Evolutionary conservation across 2,329 filamentous ascomycete species (phyloP), one percentile per base, ranked within the genome.

Genomic region (Exophiala sp.): DNA sequence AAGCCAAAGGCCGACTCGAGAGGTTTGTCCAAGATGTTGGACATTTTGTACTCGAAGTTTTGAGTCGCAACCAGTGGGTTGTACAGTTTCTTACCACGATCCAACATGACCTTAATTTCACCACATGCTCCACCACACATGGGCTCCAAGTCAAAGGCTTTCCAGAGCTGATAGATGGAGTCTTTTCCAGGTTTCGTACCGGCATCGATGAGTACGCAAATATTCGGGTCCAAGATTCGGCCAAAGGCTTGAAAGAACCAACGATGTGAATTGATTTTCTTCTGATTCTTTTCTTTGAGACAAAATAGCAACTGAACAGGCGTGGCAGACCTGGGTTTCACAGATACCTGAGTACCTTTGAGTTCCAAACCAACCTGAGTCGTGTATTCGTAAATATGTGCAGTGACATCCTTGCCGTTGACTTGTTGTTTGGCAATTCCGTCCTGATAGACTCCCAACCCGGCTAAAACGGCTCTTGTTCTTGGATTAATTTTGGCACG

Each of bases 41-140:
- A 95, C 86, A 98, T 95, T 78, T 98, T 98, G 78, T 98, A 98
- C 73, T 98, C 93, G 62, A 98, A 98, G 65, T 98, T 98, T 64
- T 98, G 93, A 1, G 90, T 90, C 1, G 93, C 93, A 18, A 98
- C 87, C 3, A 98, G 78, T 0, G 93, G 93, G 64, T 97, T 98
- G 59, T 96, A 67, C 29, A 98, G 78, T 62, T 94, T 89, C 69
- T 86, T 91, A 57, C 91, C 90, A 50, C 79, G 82, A 2, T 81
- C 81, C 72, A 97, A 76, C 90, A 97, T 96, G 58, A 91, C 91
- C 70, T 98, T 97, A 75, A 98, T 98, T 69, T 98, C 93, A 70
- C 93, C 93, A 69, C 93, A 98, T 62, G 93, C 91, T 61, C 93
- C 93, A 60, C 86, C 93, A 66, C 93, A 97, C 85, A 95, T 96